Base-by-base conservation (phyloP, 2,329 filamentous ascomycete species). In the Penicillium digitatum region DNA sequence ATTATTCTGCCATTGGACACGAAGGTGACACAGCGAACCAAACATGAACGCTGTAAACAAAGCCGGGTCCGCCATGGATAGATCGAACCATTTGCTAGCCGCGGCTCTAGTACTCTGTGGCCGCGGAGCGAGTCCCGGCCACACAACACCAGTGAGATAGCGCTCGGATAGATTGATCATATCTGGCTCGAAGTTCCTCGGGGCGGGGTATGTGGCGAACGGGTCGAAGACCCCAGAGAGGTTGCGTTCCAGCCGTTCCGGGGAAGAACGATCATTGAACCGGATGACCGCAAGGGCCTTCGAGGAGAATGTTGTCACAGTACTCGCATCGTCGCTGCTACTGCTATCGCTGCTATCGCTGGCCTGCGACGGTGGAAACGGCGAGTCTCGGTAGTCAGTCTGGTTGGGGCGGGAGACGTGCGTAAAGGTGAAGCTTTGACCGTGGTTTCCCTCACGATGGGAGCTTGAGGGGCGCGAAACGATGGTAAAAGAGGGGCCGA, bases 31-130 rank as follows among this genome's bases (percentile, higher is more conserved):
- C 2, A 72, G 56, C 0, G 69, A 64, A 3, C 65, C 66, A 45
- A 65, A 70, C 40, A 71, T 57, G 48, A 72, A 69, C 3, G 70
- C 67, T 2, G 64, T 67, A 24, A 70, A 71, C 18, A 72, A 54
- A 5, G 65, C 64, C 0, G 63, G 63, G 34, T 71, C 66, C 1
- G 61, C 56, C 27, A 70, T 51, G 1, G 69, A 65, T 12, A 72
- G 59, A 6, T 68, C 62, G 38, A 71, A 69, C 69, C 69, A 72
- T 37, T 57, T 54, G 11, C 22, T 50, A 24, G 54, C 57, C 3
- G 62, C 32, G 14, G 55, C 34, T 42, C 48, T 43, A 1, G 42
- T 18, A 16, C 37, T 32, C 12, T 8, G 22, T 5, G 46, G 45
- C 6, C 46, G 50, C 1, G 69, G 68, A 0, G 67, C 60, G 0